Conservation (phyloP, 2,329 filamentous ascomycete species). For the Cladosporium sp. region DNA sequence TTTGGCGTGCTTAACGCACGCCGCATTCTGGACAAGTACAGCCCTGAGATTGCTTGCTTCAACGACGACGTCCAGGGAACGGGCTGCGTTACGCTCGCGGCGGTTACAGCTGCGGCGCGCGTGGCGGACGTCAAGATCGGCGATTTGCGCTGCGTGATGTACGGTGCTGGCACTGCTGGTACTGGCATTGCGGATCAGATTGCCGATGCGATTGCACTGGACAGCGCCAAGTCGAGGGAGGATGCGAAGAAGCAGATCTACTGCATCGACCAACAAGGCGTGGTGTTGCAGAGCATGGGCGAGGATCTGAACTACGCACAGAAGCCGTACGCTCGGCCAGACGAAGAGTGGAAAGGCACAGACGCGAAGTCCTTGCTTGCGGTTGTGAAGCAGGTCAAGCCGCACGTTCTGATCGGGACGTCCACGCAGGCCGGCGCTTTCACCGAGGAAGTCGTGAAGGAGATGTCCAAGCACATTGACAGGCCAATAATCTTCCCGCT, state of each 20-base stretch:
- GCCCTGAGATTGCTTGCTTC: slow-evolving; percentile 75
- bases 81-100: slow-evolving; percentile 81
- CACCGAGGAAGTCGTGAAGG: slow-evolving; percentile 69
- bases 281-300: slow-evolving; percentile 65
- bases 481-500: slow-evolving; percentile 85
- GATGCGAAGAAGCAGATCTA: slow-evolving; percentile 80
- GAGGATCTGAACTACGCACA: slow-evolving; percentile 67
- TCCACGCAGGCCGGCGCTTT: slow-evolving; percentile 77
- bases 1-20: slow-evolving; percentile 78
- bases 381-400: slow-evolving; percentile 69
- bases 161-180: slow-evolving; percentile 78
- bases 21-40: slow-evolving; percentile 73
- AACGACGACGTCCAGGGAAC: slow-evolving; percentile 92
- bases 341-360: slow-evolving; percentile 62
- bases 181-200: slow-evolving; percentile 86
- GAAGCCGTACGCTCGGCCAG: slow-evolving; percentile 63
- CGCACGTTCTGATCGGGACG: slow-evolving; percentile 80
- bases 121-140: slow-evolving; percentile 65
- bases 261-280: slow-evolving; percentile 73
- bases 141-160: slow-evolving; percentile 72
- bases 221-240: slow-evolving; percentile 65
- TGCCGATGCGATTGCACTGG: slow-evolving; percentile 71
- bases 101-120: slow-evolving; percentile 73
- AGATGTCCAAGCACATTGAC: slow-evolving; percentile 72
- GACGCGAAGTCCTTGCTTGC: slow-evolving; percentile 61